These are phyloP conservation scores for Lunasporangiospora selenospora DNA, from an alignment of 192 early-diverging fungal genomes.

Conservation along the genomic window DNA sequence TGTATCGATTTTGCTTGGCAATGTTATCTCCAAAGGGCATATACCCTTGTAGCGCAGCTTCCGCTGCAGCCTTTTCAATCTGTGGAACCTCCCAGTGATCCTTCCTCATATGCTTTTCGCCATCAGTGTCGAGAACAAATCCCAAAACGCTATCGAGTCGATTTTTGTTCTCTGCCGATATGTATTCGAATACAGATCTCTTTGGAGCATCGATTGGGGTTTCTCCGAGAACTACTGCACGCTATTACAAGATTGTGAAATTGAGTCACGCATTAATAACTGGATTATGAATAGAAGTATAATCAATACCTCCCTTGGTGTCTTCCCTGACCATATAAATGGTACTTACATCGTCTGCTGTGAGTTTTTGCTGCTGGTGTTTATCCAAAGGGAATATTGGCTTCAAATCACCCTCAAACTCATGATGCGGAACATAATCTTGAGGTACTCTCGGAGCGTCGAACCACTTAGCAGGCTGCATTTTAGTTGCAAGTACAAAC, in stretches of 20 bases:
- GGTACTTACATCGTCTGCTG: constrained; percentile 36
- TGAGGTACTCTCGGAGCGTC: constrained; percentile 18
- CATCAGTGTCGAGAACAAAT: constrained; percentile 43
- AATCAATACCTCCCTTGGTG: no score
- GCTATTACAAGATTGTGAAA: constrained; percentile 46
- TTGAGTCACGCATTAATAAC: no score
- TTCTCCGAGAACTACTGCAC: constrained; percentile 75
- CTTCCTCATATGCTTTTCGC: constrained; percentile 33
- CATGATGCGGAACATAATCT: constrained; percentile 28
- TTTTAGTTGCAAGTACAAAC: constrained; percentile 53
- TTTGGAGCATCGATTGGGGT: constrained; percentile 64
- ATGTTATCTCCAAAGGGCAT: constrained; percentile 78
- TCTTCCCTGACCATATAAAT: no score
- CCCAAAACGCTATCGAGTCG: constrained; percentile 61
- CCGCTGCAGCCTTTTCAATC: constrained; percentile 71
- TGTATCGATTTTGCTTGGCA: constrained; percentile 79
- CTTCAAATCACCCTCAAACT: constrained; percentile 11
- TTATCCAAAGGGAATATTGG: not conserved
- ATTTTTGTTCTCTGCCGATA: constrained; percentile 71
- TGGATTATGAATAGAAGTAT: no score
- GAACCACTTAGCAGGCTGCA: constrained; percentile 58
- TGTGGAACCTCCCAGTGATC: constrained; percentile 45
- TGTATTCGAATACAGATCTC: constrained; percentile 77
- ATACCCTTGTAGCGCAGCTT: constrained; percentile 76
- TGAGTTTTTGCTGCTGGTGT: constrained; percentile 22